Evolutionary conservation across 1,139 yeast species (phyloP).

Genomic region (Saccharomycopsis crataegensis): DNA sequence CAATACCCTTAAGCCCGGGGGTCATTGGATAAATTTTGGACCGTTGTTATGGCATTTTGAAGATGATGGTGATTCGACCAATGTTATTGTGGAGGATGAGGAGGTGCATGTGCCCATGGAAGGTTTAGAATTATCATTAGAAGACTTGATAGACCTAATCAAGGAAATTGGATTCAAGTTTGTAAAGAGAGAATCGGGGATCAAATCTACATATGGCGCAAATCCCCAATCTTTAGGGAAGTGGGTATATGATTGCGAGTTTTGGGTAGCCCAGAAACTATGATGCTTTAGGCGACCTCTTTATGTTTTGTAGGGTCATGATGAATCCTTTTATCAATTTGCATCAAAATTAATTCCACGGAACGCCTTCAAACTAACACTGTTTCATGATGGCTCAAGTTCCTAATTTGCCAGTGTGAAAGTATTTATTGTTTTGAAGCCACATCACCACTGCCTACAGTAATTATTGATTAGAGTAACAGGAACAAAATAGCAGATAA

Average conservation of each 20-base stretch:
- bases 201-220: slow-evolving; percentile 49
- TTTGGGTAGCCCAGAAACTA: slow-evolving; percentile 52
- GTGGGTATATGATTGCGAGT: slow-evolving; percentile 59
- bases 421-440: no score
- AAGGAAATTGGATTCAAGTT: slow-evolving; percentile 49
- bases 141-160: slow-evolving; percentile 48
- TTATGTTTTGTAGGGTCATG: no score
- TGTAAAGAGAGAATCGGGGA: slow-evolving; percentile 36
- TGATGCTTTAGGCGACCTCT: background rate
- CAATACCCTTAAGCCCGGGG: slow-evolving; percentile 46
- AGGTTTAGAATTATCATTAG: slow-evolving; percentile 60
- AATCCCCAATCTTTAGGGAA: slow-evolving; percentile 49
- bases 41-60: slow-evolving; percentile 87
- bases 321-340: no score
- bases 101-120: slow-evolving; percentile 33
- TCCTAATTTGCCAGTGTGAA: no score
- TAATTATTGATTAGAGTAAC: no score
- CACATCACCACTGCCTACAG: no score
- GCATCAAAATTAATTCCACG: no score
- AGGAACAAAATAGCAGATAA: no score
- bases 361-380: no score
- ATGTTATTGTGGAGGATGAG: slow-evolving; percentile 27
- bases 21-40: slow-evolving; percentile 73
- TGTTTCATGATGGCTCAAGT: no score
- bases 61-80: slow-evolving; percentile 30